These are phyloP conservation scores for Phytopythium aichiense DNA, from an alignment of 352 stramenopile genomes.

Conservation along the genomic window DNA sequence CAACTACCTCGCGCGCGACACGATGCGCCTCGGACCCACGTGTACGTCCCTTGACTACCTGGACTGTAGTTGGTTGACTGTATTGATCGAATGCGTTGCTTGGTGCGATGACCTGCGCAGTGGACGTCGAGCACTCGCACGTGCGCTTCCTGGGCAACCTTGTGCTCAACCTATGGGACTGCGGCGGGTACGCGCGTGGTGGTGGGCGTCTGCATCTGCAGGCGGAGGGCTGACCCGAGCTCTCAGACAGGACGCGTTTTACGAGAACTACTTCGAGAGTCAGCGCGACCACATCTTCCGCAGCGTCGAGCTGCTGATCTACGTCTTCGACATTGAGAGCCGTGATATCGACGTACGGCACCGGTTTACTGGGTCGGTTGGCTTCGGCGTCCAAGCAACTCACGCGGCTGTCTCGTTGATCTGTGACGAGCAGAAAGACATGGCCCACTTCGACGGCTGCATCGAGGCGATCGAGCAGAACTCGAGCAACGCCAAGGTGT, in stretches of 20 bases:
- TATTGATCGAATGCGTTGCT: not conserved
- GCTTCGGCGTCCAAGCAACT: not conserved
- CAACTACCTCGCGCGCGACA: constrained; percentile 98
- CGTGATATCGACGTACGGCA: constrained; percentile 63
- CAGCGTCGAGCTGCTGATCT: constrained; percentile 97
- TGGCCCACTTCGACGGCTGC: constrained; percentile 96
- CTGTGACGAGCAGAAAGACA: constrained; percentile 88
- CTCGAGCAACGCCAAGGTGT: constrained; percentile 98
- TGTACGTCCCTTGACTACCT: constrained; percentile 23
- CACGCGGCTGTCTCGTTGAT: constrained; percentile 6
- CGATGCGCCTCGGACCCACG: constrained; percentile 95
- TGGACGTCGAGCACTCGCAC: constrained; percentile 91
- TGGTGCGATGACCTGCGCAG: constrained; percentile 20
- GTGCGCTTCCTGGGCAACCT: constrained; percentile 97
- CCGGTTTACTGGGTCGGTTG: constrained; percentile 4
- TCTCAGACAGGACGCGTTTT: constrained; percentile 97
- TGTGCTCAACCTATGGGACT: constrained; percentile 99
- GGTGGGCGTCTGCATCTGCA: too few relatives aligned
- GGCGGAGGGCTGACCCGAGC: not conserved
- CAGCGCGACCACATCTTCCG: constrained; percentile 99
- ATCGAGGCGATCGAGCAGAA: constrained; percentile 98
- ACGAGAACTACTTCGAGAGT: constrained; percentile 99
- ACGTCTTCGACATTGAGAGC: constrained; percentile 99
- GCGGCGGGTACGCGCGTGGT: constrained; percentile 79
- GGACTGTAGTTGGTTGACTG: too few relatives aligned